These are phyloP conservation scores for Arachis monticola DNA, from an alignment of 331 rosid genomes.

Conservation along the genomic window DNA sequence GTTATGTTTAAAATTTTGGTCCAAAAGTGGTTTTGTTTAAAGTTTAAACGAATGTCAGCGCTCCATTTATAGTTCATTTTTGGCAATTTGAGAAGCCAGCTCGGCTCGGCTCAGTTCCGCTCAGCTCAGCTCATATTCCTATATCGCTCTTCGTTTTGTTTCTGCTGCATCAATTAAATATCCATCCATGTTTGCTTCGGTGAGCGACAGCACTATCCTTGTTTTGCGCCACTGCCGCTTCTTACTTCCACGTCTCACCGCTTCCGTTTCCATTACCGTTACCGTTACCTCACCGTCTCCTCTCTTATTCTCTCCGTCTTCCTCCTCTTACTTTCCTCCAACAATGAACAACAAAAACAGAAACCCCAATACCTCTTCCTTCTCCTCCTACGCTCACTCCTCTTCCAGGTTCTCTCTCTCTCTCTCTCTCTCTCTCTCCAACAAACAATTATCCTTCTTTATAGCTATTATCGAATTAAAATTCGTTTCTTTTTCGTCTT, in stretches of 20 bases:
- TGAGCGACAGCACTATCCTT: neutral
- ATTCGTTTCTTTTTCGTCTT: neutral
- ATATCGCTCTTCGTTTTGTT: neutral
- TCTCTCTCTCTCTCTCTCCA: neutral
- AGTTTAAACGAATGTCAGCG: too few species aligned
- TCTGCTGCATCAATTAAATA: neutral
- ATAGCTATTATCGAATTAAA: neutral
- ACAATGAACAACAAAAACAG: slow-evolving; percentile 24
- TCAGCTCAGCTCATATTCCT: neutral
- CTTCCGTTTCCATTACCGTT: neutral
- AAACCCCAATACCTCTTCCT: neutral
- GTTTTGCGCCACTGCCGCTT: slow-evolving; percentile 25
- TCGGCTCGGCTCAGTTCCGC: too few species aligned
- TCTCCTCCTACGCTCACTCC: slow-evolving; percentile 24
- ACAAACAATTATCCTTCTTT: too few species aligned
- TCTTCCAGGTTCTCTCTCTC: slow-evolving; percentile 34
- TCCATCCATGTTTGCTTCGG: slow-evolving; percentile 35
- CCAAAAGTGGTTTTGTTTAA: too few species aligned
- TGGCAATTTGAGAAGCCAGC: too few species aligned
- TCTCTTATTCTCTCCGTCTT: neutral
- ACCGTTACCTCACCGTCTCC: neutral
- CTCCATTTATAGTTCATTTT: too few species aligned
- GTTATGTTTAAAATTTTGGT: too few species aligned
- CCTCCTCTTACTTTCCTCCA: slow-evolving; percentile 1
- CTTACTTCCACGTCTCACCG: slow-evolving; percentile 27